Percentiles rank a stretch among this genome's conserved stretches.
Conservation (phyloP, 306 rosid species). For the Erythrophleum fordii region DNA sequence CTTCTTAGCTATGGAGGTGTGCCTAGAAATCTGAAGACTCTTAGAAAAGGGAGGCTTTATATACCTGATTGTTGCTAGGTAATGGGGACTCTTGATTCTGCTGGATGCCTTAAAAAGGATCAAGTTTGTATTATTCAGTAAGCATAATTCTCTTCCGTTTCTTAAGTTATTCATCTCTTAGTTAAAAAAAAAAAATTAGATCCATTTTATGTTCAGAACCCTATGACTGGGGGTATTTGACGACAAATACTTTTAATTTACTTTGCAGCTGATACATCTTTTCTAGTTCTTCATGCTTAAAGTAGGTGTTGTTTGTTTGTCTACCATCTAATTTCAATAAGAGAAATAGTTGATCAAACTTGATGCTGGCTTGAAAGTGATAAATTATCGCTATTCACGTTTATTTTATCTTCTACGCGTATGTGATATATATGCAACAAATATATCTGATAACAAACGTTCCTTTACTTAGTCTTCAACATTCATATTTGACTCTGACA, state of each 20-base stretch:
- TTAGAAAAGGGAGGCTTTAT: slow-evolving; percentile 57
- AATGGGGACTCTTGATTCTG: slow-evolving; percentile 91
- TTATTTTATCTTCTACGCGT: not conserved
- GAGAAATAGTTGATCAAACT: not conserved
- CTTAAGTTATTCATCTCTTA: not conserved
- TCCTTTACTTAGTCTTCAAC: not conserved
- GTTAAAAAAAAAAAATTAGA: not conserved
- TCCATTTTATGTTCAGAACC: slow-evolving; percentile 20
- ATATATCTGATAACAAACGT: not conserved
- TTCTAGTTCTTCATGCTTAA: not conserved
- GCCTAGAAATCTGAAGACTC: slow-evolving; percentile 57
- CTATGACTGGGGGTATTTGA: not conserved
- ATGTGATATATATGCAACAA: not conserved
- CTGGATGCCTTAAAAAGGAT: slow-evolving; percentile 50
- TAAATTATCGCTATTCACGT: not conserved
- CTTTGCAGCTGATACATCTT: not conserved
- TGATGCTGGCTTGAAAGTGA: not conserved
- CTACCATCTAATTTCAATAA: not conserved
- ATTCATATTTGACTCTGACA: not conserved
- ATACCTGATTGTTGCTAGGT: slow-evolving; percentile 62
- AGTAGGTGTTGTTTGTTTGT: not conserved
- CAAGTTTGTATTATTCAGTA: slow-evolving; percentile 85
- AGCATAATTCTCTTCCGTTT: slow-evolving; percentile 37
- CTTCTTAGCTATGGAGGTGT: slow-evolving; percentile 88
- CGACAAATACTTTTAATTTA: not conserved